Base-by-base conservation (phyloP, 345 rosid species). In the Aethionema arabicum region DNA sequence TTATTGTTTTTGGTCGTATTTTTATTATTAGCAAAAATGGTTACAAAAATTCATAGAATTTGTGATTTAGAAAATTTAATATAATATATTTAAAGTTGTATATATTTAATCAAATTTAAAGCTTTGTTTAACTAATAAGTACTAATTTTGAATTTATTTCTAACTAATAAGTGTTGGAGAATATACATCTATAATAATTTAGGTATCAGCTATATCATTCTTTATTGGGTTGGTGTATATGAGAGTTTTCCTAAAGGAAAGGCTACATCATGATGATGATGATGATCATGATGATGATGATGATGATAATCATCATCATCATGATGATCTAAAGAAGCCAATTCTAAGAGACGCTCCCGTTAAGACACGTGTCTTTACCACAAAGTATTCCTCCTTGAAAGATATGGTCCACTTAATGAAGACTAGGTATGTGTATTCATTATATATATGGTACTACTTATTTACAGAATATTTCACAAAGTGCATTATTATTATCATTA, bases 181-280 rank as follows among this genome's bases (percentile, higher is more conserved):
- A 21, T 21, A 21, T 21, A 21, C 27, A 30, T 2, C 0, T 38
- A 29, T 35, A 35, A 43, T 31, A 6, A 38, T 57, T 39, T 70
- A 88, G 95, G 77, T 83, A 30, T 82, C 95, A 41, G 74, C 92
- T 4, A 16, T 67, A 47, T 72, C 72, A 29, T 79, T 82, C 0
- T 77, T 83, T 71, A 53, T 78, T 60, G 90, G 82, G 7, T 57
- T 70, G 9, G 83, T 74, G 16, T 88, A 91, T 81, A 85, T 86
- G 98, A 84, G 90, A 72, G 48, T 84, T 68, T 86, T 91, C 50
- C 82, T 91, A 31, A 56, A 80, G 72, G 96, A 91, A 35, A 84
- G 76, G 55, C 13, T 66, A 29, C 67, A 61, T 0, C 63, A 66
- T 11, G 51, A 6, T 2, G 74, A 70, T n/a, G 51, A 52, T 6